These are phyloP conservation scores for Solanum neorickii DNA, from an alignment of 257 asterid species.

Conservation along the genomic window DNA sequence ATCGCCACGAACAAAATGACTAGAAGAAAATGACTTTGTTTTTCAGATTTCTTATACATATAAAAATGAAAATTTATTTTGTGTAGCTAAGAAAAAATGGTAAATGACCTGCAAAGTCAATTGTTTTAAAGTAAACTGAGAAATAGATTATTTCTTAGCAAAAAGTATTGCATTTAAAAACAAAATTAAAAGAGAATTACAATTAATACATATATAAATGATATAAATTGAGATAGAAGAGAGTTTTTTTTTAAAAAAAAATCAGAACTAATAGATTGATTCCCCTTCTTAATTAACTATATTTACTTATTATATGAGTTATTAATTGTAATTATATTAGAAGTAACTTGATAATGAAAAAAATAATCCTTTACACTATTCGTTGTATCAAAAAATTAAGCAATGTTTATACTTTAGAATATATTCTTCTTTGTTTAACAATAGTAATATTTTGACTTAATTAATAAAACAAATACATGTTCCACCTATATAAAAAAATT, in stretches of 20 bases:
- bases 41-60: too few species aligned
- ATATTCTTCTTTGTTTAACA: neutral
- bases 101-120: too few species aligned
- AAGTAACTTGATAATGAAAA: neutral
- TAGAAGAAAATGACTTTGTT: too few species aligned
- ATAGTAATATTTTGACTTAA: neutral
- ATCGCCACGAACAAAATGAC: neutral
- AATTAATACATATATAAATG: neutral
- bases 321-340: neutral
- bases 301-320: neutral
- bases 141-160: neutral
- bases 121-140: neutral
- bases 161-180: neutral
- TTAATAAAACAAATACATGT: conserved; percentile 5
- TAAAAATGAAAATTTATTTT: too few species aligned
- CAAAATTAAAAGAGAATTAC: neutral
- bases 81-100: too few species aligned
- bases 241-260: too few species aligned
- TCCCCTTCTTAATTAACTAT: neutral
- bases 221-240: neutral
- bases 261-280: neutral
- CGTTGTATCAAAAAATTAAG: neutral
- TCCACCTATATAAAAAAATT: neutral
- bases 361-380: neutral
- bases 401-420: conserved; percentile 10